Percentiles rank a stretch among this genome's conserved stretches.
phyloP scores from a whole-genome alignment of 768 basidiomycete species.

The Rhodosporidiobolus sp. region DNA sequence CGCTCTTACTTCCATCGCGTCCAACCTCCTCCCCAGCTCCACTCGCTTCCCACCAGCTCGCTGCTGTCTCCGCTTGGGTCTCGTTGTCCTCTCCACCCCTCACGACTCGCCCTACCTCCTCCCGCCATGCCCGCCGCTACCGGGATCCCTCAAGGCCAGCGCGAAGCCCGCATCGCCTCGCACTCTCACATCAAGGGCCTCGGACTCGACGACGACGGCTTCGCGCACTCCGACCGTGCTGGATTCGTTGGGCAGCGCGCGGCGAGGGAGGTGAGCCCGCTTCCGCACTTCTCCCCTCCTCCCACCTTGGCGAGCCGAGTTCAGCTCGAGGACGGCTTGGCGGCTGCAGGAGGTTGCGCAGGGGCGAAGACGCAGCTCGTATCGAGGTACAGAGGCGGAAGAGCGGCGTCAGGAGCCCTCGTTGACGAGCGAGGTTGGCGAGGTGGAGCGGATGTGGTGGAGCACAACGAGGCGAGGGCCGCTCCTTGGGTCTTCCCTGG shows the following conservation, averaged over 20 bases:
- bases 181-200: conserved; percentile 98
- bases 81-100: background rate
- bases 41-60: no score
- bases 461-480: no score
- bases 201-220: conserved; percentile 79
- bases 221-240: conserved; percentile 65
- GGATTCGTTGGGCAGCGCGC: conserved; percentile 88
- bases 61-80: background rate
- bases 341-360: background rate
- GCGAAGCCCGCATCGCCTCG: conserved; percentile 58
- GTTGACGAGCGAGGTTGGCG: no score
- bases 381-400: no score
- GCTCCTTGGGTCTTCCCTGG: no score
- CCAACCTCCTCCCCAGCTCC: no score
- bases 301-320: background rate
- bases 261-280: conserved; percentile 73
- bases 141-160: conserved; percentile 13
- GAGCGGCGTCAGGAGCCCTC: no score
- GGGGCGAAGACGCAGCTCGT: no score
- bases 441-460: no score
- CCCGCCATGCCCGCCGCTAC: conserved; percentile 16
- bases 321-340: no score
- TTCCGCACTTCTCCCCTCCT: background rate
- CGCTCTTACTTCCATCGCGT: no score
- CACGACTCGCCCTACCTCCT: background rate